A percentile compares a stretch with the other conserved stretches of the same genome.
Conservation (phyloP, 1,284 basidiomycete genomes). For the Pseudozyma sp. region DNA sequence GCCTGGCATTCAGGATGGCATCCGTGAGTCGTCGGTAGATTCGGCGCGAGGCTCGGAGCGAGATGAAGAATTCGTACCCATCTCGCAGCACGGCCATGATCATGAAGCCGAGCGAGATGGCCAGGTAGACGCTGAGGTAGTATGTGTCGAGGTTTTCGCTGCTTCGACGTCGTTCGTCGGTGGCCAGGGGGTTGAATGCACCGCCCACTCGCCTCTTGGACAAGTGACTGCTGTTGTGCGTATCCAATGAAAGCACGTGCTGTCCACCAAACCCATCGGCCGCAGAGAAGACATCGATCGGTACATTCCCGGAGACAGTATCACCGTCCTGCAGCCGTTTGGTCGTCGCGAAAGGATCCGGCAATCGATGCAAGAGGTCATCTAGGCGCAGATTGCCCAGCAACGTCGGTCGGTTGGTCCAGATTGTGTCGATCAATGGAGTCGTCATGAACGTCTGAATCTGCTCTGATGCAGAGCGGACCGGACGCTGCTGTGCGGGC, state of each 20-base stretch:
- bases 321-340: neutral
- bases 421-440: constrained; percentile 37
- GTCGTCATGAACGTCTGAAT: constrained; percentile 42
- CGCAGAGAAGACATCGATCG: neutral
- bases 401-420: constrained; percentile 29
- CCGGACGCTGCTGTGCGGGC: constrained; percentile 4
- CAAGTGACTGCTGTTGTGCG: neutral
- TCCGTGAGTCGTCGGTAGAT: constrained; percentile 75
- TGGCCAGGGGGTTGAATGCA: neutral
- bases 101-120: constrained; percentile 57
- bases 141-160: constrained; percentile 53
- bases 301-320: neutral
- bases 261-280: constrained; percentile 10
- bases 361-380: constrained; percentile 20
- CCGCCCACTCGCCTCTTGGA: no score
- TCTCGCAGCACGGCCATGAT: constrained; percentile 57
- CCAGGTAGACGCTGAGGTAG: constrained; percentile 61
- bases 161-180: constrained; percentile 10
- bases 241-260: constrained; percentile 17
- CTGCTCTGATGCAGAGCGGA: constrained; percentile 19
- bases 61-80: constrained; percentile 53
- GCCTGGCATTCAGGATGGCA: constrained; percentile 82
- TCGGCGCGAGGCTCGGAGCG: constrained; percentile 57
- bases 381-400: constrained; percentile 17
- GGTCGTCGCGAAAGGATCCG: constrained; percentile 9